These are phyloP conservation scores for Davidsoniella australis DNA, from an alignment of 2,329 filamentous ascomycete species.

Conservation along the genomic window DNA sequence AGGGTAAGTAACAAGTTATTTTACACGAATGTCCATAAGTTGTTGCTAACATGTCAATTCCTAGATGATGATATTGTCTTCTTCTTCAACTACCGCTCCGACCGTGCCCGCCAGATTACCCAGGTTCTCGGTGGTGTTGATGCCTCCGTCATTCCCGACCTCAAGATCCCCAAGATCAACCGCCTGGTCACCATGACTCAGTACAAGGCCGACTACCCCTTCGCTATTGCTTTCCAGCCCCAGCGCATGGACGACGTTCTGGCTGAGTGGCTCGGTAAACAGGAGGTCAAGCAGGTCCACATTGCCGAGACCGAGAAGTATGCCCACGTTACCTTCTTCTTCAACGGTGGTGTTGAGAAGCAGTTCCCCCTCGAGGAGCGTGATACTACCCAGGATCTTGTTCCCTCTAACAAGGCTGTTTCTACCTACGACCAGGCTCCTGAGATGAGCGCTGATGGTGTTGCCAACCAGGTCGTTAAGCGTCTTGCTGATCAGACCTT, in stretches of 20 bases:
- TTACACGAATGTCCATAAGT: neutral
- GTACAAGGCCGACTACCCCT: slow-evolving; percentile 91
- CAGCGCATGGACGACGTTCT: slow-evolving; percentile 97
- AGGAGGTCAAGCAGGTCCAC: slow-evolving; percentile 83
- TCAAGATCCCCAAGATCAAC: slow-evolving; percentile 81
- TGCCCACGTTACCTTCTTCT: slow-evolving; percentile 98
- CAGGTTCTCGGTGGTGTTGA: slow-evolving; percentile 87
- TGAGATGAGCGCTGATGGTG: slow-evolving; percentile 84
- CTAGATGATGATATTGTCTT: slow-evolving; percentile 83
- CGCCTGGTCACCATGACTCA: slow-evolving; percentile 88
- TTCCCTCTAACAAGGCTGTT: slow-evolving; percentile 77
- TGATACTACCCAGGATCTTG: slow-evolving; percentile 61
- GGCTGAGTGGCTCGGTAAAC: slow-evolving; percentile 85
- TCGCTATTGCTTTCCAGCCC: slow-evolving; percentile 80
- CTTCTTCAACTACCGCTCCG: slow-evolving; percentile 99
- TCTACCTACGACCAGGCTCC: slow-evolving; percentile 89
- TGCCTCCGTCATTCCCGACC: slow-evolving; percentile 76
- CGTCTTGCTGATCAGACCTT: slow-evolving; percentile 71
- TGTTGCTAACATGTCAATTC: slow-evolving; percentile 11
- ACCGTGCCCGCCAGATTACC: slow-evolving; percentile 89
- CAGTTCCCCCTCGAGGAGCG: slow-evolving; percentile 81
- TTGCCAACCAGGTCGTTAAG: slow-evolving; percentile 80
- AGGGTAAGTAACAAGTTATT: slow-evolving; percentile 37
- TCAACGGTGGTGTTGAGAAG: slow-evolving; percentile 97
- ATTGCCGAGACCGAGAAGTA: slow-evolving; percentile 99